Evolutionary conservation across 2,329 filamentous ascomycete genomes (phyloP).

Genomic region (Orbilia oligospora): DNA sequence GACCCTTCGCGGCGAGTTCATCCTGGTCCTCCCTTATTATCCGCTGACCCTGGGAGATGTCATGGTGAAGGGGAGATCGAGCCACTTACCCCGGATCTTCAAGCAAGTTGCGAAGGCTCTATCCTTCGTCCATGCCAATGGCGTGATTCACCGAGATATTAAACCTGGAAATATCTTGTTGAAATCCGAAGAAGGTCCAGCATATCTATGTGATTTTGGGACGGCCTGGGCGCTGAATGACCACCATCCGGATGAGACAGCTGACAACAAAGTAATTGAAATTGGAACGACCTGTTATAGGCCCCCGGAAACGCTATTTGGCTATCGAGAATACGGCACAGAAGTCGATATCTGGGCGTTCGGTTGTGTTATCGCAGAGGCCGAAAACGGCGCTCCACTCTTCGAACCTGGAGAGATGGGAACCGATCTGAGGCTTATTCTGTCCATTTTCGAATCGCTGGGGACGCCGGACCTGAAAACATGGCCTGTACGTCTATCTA

Average conservation of each 20-base stretch:
- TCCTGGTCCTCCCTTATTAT: constrained; percentile 89
- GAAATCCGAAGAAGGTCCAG: constrained; percentile 76
- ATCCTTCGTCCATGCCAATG: constrained; percentile 77
- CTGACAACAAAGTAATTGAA: constrained; percentile 83
- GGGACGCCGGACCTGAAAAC: constrained; percentile 84
- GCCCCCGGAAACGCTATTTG: constrained; percentile 90
- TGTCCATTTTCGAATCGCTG: constrained; percentile 91
- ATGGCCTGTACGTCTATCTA: constrained; percentile 78
- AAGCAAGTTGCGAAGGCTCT: constrained; percentile 68
- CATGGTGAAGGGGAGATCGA: constrained; percentile 69
- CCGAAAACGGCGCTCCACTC: constrained; percentile 73
- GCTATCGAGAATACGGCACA: constrained; percentile 78
- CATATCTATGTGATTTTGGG: constrained; percentile 90
- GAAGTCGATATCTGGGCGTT: constrained; percentile 90
- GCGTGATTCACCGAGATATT: constrained; percentile 91
- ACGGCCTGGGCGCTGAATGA: constrained; percentile 83
- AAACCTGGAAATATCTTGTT: constrained; percentile 93
- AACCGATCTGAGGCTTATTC: constrained; percentile 89
- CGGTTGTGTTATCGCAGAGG: constrained; percentile 86
- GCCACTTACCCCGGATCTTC: constrained; percentile 57
- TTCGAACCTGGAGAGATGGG: constrained; percentile 93
- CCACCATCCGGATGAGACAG: constrained; percentile 75
- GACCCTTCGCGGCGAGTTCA: constrained; percentile 78
- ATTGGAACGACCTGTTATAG: constrained; percentile 94
- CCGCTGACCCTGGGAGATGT: constrained; percentile 79